Evolutionary conservation across 2,329 filamentous ascomycete species (phyloP).

Genomic region (Aulographum hederae): DNA sequence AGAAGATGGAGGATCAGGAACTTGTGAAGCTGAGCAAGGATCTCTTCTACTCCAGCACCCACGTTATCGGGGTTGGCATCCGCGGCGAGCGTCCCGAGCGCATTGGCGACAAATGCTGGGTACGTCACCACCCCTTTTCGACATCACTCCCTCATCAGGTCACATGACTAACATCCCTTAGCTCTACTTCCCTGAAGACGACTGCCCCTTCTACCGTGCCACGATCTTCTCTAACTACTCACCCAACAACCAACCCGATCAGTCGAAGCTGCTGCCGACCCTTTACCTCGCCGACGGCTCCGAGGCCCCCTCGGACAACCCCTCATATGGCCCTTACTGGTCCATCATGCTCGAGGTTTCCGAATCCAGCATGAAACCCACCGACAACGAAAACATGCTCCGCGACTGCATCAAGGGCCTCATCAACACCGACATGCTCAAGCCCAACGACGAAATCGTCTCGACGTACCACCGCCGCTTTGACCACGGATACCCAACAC

Average conservation of each 20-base stretch:
- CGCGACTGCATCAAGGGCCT: slow-evolving; percentile 89
- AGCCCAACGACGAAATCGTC: slow-evolving; percentile 80
- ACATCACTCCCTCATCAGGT: not conserved
- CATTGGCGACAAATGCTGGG: slow-evolving; percentile 99
- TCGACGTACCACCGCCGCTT: slow-evolving; percentile 97
- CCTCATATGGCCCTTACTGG: slow-evolving; percentile 91
- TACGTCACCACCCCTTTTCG: slow-evolving; percentile 20
- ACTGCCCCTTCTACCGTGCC: slow-evolving; percentile 98
- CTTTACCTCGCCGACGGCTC: slow-evolving; percentile 71
- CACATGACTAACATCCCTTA: slow-evolving; percentile 12
- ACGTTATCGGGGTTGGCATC: slow-evolving; percentile 91
- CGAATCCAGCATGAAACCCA: slow-evolving; percentile 87
- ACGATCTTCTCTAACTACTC: slow-evolving; percentile 99
- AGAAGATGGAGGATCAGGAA: slow-evolving; percentile 76
- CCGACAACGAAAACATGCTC: slow-evolving; percentile 69
- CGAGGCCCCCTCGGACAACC: slow-evolving; percentile 45
- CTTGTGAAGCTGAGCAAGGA: slow-evolving; percentile 70
- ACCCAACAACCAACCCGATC: slow-evolving; percentile 85
- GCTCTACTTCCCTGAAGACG: slow-evolving; percentile 97
- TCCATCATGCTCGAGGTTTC: slow-evolving; percentile 99
- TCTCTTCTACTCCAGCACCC: slow-evolving; percentile 91
- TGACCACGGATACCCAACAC: slow-evolving; percentile 95
- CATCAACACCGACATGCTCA: slow-evolving; percentile 94
- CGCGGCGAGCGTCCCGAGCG: slow-evolving; percentile 81
- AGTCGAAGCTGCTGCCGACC: slow-evolving; percentile 69